phyloP scores from a whole-genome alignment of 495 filamentous ascomycete genomes.

The Rhypophila decipiens region DNA sequence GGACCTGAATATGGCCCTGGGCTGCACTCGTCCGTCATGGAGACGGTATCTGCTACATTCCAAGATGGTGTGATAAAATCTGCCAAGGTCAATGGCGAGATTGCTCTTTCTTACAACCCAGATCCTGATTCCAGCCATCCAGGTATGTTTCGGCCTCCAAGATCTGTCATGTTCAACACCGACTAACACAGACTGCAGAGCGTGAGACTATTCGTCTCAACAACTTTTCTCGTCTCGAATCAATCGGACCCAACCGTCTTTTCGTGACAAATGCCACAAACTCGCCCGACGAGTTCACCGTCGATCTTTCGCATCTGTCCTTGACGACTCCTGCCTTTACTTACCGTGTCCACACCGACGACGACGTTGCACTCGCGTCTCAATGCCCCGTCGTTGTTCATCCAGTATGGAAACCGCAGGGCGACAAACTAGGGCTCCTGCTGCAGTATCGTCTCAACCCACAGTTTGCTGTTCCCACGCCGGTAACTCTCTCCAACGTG shows the following conservation, averaged over 20 bases:
- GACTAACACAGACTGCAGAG: slow-evolving; percentile 24
- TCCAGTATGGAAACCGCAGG: slow-evolving; percentile 77
- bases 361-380: slow-evolving; percentile 51
- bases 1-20: slow-evolving; percentile 63
- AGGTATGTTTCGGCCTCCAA: slow-evolving; percentile 13
- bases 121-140: slow-evolving; percentile 31
- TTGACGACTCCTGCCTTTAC: slow-evolving; percentile 84
- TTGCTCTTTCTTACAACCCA: slow-evolving; percentile 79
- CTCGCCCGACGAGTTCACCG: slow-evolving; percentile 67
- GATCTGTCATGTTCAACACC: background rate
- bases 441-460: slow-evolving; percentile 85
- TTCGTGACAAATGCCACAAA: slow-evolving; percentile 66
- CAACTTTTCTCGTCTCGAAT: slow-evolving; percentile 85
- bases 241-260: slow-evolving; percentile 88
- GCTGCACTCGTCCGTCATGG: slow-evolving; percentile 84
- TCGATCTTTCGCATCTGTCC: slow-evolving; percentile 63
- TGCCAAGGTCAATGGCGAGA: slow-evolving; percentile 77
- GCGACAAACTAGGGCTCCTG: slow-evolving; percentile 74
- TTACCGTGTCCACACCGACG: slow-evolving; percentile 82
- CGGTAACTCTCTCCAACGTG: slow-evolving; percentile 70
- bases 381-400: slow-evolving; percentile 67
- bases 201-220: slow-evolving; percentile 74
- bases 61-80: slow-evolving; percentile 64
- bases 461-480: slow-evolving; percentile 42
- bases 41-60: slow-evolving; percentile 82